Evolutionary conservation across 2,329 filamentous ascomycete genomes (phyloP).

Genomic region (Nothopassalora personata): DNA sequence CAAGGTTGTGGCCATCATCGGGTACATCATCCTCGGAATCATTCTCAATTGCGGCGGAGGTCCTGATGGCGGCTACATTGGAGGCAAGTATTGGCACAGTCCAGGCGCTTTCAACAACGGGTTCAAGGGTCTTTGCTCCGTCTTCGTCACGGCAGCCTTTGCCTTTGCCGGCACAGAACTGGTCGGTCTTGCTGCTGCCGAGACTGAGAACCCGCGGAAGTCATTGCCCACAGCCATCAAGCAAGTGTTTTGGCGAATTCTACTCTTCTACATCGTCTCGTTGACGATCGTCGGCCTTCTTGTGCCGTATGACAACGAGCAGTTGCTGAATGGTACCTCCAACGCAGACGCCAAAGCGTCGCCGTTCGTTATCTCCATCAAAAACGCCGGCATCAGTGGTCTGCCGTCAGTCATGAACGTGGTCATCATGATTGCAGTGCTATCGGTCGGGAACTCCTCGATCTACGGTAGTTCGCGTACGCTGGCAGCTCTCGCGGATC

Average conservation of each 20-base stretch:
- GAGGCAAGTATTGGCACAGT: slow-evolving; percentile 47
- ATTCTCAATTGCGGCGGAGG: slow-evolving; percentile 56
- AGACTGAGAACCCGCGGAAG: slow-evolving; percentile 48
- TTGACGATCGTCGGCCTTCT: slow-evolving; percentile 32
- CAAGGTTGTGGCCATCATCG: slow-evolving; percentile 45
- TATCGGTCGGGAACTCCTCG: slow-evolving; percentile 55
- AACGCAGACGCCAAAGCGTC: slow-evolving; percentile 42
- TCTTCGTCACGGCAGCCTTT: slow-evolving; percentile 61
- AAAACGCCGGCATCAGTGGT: slow-evolving; percentile 55
- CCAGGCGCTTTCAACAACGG: slow-evolving; percentile 47
- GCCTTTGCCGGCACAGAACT: slow-evolving; percentile 61
- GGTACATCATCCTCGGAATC: slow-evolving; percentile 61
- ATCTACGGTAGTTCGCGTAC: slow-evolving; percentile 66
- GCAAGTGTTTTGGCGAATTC: slow-evolving; percentile 35
- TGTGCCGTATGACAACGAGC: slow-evolving; percentile 28
- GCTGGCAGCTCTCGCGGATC: slow-evolving; percentile 74
- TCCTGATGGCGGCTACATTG: slow-evolving; percentile 52
- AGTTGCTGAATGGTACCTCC: slow-evolving; percentile 33
- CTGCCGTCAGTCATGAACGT: slow-evolving; percentile 64
- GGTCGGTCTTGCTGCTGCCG: slow-evolving; percentile 52
- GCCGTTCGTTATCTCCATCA: slow-evolving; percentile 62
- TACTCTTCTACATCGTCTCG: slow-evolving; percentile 33
- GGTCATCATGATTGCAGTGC: slow-evolving; percentile 57
- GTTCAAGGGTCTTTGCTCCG: slow-evolving; percentile 60
- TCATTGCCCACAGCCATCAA: slow-evolving; percentile 35